Conservation (phyloP, 257 asterid genomes). For the Knoxia roxburghii region DNA sequence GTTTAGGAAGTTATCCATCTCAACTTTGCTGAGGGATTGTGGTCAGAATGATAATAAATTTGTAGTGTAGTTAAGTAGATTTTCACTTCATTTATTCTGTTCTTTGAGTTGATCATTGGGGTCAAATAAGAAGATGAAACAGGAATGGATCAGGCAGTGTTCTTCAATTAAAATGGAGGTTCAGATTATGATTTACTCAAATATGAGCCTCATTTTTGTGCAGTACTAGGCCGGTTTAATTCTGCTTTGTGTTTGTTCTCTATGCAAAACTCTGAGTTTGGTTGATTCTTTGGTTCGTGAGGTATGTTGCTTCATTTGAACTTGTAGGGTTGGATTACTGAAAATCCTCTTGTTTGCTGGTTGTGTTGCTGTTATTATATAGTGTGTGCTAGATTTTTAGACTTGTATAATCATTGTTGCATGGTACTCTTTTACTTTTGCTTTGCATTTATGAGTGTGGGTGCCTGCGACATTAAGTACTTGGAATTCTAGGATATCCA, state of each 20-base stretch:
- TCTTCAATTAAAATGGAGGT: conserved; percentile 4
- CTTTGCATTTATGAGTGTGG: not conserved
- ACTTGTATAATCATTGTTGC: not conserved
- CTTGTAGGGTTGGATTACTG: no score
- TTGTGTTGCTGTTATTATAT: no score
- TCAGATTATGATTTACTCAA: not conserved
- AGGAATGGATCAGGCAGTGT: not conserved
- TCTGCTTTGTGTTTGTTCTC: not conserved
- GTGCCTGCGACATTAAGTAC: not conserved
- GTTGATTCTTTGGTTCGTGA: not conserved
- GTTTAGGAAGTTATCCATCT: not conserved
- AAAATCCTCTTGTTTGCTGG: no score
- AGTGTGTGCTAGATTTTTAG: no score
- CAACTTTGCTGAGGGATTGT: not conserved
- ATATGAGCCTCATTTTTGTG: not conserved
- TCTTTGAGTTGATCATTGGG: no score
- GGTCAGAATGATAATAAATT: not conserved
- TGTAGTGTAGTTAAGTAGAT: no score
- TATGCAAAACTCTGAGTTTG: not conserved
- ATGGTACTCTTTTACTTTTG: not conserved
- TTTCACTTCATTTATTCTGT: no score
- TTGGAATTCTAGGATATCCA: not conserved
- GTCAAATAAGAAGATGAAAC: not conserved
- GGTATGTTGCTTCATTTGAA: not conserved
- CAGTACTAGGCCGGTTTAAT: not conserved